Percentiles rank a stretch among this genome's conserved stretches.
Conservation (phyloP, 164 flowering plant species). For the Vitis rupestris region DNA sequence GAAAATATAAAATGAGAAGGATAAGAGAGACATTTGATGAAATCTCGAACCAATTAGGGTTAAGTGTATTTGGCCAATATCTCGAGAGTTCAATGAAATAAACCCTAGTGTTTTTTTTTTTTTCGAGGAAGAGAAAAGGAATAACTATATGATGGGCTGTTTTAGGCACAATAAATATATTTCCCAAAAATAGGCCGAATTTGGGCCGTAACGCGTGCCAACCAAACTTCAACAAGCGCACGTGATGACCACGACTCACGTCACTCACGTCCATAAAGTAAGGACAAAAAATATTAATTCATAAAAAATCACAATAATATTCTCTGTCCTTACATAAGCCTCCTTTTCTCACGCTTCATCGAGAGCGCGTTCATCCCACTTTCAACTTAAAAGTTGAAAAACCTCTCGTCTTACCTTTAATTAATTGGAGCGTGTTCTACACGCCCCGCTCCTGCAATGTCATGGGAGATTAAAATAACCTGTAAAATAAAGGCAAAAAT, state of each 20-base stretch:
- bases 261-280: neutral
- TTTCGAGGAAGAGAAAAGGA: no score
- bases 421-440: neutral
- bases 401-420: no score
- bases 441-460: neutral
- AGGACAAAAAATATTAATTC: conserved; percentile 1
- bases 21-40: no score
- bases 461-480: neutral
- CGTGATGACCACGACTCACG: conserved; percentile 18
- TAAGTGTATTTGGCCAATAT: no score
- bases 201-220: conserved; percentile 3
- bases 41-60: no score
- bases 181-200: neutral
- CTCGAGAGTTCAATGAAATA: no score
- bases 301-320: neutral
- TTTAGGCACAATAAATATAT: neutral
- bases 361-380: neutral
- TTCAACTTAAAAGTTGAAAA: neutral
- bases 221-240: conserved; percentile 7
- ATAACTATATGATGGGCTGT: no score
- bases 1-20: no score
- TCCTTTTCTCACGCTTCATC: neutral
- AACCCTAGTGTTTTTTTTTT: no score
- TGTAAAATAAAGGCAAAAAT: neutral
- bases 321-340: no score